Percentiles rank a stretch among this genome's conserved stretches.
Evolutionary conservation across 805 yeast genomes (phyloP).

Genomic region (Metschnikowia baotianmanensis): DNA sequence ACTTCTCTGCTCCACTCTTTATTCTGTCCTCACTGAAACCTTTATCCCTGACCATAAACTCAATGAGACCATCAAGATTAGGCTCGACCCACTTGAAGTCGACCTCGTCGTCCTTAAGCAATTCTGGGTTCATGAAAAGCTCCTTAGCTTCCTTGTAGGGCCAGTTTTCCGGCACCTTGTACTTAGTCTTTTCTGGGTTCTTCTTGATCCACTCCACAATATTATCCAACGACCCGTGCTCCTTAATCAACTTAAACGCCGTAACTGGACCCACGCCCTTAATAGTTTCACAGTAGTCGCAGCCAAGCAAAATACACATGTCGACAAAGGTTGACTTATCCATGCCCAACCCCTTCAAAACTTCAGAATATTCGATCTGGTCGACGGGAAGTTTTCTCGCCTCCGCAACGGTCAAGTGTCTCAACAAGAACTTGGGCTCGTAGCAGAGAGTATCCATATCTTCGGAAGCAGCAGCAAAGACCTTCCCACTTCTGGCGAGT

Average conservation of each 20-base stretch:
- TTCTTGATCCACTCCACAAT: constrained; percentile 63
- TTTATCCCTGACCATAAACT: constrained; percentile 80
- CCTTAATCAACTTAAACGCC: constrained; percentile 83
- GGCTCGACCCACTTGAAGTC: constrained; percentile 87
- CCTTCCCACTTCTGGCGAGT: constrained; percentile 84
- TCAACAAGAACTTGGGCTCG: constrained; percentile 73
- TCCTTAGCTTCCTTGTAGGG: constrained; percentile 86
- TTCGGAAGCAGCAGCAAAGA: constrained; percentile 95
- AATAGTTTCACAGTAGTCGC: constrained; percentile 96
- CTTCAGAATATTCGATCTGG: constrained; percentile 67
- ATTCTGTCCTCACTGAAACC: constrained; percentile 94
- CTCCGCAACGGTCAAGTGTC: constrained; percentile 93
- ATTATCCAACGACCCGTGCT: constrained; percentile 77
- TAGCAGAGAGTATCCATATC: constrained; percentile 99
- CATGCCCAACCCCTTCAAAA: constrained; percentile 76
- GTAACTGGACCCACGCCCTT: constrained; percentile 96
- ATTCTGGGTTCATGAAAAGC: constrained; percentile 81
- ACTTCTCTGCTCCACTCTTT: constrained; percentile 78
- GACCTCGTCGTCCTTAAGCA: constrained; percentile 56
- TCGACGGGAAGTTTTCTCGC: constrained; percentile 90
- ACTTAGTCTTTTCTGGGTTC: constrained; percentile 56
- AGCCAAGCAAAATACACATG: constrained; percentile 88
- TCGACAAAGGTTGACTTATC: constrained; percentile 76
- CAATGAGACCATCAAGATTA: constrained; percentile 75
- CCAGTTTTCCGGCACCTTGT: constrained; percentile 92